These are phyloP conservation scores for Apiospora marii DNA, from an alignment of 2,329 filamentous ascomycete genomes.

Conservation along the genomic window DNA sequence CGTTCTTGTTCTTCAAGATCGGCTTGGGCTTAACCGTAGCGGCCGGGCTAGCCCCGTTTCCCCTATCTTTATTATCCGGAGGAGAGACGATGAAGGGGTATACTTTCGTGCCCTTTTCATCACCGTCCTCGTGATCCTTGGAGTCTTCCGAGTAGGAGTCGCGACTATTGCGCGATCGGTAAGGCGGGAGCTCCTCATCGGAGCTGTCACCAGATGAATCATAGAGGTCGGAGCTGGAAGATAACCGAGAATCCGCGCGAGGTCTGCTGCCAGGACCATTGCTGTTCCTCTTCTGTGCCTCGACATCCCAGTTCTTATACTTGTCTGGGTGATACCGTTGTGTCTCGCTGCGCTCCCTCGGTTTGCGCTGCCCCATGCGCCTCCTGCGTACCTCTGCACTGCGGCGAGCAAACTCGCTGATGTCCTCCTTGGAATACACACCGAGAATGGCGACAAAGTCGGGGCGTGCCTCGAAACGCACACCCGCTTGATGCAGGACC, in stretches of 20 bases:
- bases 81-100: slow-evolving; percentile 53
- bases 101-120: slow-evolving; percentile 41
- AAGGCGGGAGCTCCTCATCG: slow-evolving; percentile 23
- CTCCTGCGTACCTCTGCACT: slow-evolving; percentile 55
- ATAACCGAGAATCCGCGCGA: slow-evolving; percentile 36
- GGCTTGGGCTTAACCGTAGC: slow-evolving; percentile 58
- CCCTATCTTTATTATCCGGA: slow-evolving; percentile 37
- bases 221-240: slow-evolving; percentile 37
- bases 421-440: slow-evolving; percentile 58
- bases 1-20: slow-evolving; percentile 68
- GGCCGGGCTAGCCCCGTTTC: slow-evolving; percentile 41
- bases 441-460: slow-evolving; percentile 69
- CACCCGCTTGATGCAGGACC: slow-evolving; percentile 61
- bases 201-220: slow-evolving; percentile 38
- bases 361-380: slow-evolving; percentile 41
- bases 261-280: slow-evolving; percentile 27
- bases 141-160: slow-evolving; percentile 19
- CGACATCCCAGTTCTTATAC: slow-evolving; percentile 43
- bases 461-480: slow-evolving; percentile 67
- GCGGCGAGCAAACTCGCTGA: slow-evolving; percentile 58
- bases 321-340: slow-evolving; percentile 43
- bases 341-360: slow-evolving; percentile 31
- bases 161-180: slow-evolving; percentile 14
- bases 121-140: slow-evolving; percentile 31
- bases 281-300: slow-evolving; percentile 24